phyloP scores from a whole-genome alignment of 1,139 yeast genomes.

The Hanseniaspora sp. region DNA sequence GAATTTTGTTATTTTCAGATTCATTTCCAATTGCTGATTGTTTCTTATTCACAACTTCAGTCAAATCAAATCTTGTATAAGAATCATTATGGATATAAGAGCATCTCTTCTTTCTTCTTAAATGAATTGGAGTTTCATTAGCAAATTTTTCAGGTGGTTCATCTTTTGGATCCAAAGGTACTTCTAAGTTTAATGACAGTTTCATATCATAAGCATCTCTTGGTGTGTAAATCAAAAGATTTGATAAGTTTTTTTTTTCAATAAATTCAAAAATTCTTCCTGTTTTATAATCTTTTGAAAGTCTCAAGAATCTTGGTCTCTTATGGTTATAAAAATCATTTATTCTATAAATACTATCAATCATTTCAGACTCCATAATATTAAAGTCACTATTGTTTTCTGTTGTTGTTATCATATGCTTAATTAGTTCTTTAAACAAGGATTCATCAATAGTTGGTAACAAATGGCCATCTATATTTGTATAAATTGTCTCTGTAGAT shows the following conservation, averaged over 20 bases:
- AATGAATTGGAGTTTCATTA: constrained; percentile 40
- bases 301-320: constrained; percentile 51
- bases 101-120: constrained; percentile 53
- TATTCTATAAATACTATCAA: constrained; percentile 34
- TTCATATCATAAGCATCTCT: constrained; percentile 68
- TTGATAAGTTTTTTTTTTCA: constrained; percentile 60
- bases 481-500: constrained; percentile 60
- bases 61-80: constrained; percentile 58
- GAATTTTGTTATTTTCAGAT: constrained; percentile 35
- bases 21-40: constrained; percentile 1
- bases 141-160: constrained; percentile 45
- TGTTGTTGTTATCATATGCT: constrained; percentile 46
- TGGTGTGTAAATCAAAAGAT: constrained; percentile 62
- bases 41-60: constrained; percentile 46
- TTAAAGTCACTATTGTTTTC: constrained; percentile 37
- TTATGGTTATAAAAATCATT: constrained; percentile 28
- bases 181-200: constrained; percentile 63
- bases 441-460: constrained; percentile 61
- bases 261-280: constrained; percentile 58
- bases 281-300: constrained; percentile 56
- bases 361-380: constrained; percentile 32
- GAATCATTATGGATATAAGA: constrained; percentile 60
- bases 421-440: constrained; percentile 50
- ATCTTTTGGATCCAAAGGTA: constrained; percentile 43
- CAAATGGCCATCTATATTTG: constrained; percentile 48